phyloP scores from a whole-genome alignment of 495 filamentous ascomycete genomes.

The Aspergillus steynii region DNA sequence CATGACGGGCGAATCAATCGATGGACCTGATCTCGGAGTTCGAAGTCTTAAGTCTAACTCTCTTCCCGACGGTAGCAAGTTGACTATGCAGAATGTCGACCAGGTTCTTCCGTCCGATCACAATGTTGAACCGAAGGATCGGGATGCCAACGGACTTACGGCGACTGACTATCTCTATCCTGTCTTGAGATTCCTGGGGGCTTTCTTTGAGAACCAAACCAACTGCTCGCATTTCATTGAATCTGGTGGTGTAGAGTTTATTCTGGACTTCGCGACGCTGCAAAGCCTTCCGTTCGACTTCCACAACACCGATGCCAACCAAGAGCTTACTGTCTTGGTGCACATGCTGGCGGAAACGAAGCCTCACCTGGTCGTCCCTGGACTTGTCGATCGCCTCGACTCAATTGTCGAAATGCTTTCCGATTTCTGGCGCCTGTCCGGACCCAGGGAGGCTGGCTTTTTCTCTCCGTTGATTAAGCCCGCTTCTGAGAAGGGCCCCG shows the following conservation, averaged over 20 bases:
- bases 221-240: constrained; percentile 76
- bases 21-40: constrained; percentile 32
- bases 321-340: constrained; percentile 69
- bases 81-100: constrained; percentile 36
- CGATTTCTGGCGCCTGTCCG: constrained; percentile 53
- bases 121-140: constrained; percentile 46
- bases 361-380: constrained; percentile 78
- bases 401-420: constrained; percentile 63
- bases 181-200: constrained; percentile 70
- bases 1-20: constrained; percentile 28
- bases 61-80: constrained; percentile 41
- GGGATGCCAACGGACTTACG: constrained; percentile 50
- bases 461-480: constrained; percentile 64
- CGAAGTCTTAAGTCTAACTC: constrained; percentile 30
- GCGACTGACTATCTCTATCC: constrained; percentile 71
- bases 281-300: constrained; percentile 78
- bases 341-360: constrained; percentile 80
- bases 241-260: constrained; percentile 74
- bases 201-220: constrained; percentile 73
- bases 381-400: constrained; percentile 73
- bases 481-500: constrained; percentile 22
- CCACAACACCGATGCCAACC: constrained; percentile 61
- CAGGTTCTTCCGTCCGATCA: constrained; percentile 28
- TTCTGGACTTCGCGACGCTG: constrained; percentile 81
- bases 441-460: constrained; percentile 52